Base-by-base conservation (phyloP, 345 rosid species). In the Populus davidiana region DNA sequence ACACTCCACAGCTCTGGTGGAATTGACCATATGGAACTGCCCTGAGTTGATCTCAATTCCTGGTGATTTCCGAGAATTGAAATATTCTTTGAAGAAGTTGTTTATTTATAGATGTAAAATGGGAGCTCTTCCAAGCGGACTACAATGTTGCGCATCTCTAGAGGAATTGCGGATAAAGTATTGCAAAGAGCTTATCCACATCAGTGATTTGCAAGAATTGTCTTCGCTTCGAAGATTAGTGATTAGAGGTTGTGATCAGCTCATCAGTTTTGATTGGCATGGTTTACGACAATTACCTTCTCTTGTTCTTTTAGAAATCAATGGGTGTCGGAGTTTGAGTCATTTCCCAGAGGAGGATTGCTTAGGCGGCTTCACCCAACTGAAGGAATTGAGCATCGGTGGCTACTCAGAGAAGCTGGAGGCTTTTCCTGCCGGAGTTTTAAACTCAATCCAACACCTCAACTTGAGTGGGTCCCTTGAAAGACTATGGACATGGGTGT, bases 331-430 rank as follows among this genome's bases (percentile, higher is more conserved):
- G 17, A 50, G 61, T 20, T 38, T 75, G 50, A 31, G n/a, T 3
- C 5, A 29, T 67, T 66, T 75, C 67, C 41, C 9, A 0, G 16
- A 33, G 6, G 36, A 54, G 35, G 61, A 33, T 7, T 29, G 41
- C 6, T 21, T 69, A 8, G 14, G 10, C 23, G 2, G 29, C 50
- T 50, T 69, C 54, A 11, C 52, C 50, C 71, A 31, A 25, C 56
- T 79, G 69, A 74, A 66, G 56, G 7, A 31, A 10, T 29, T 79
- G 72, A 23, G n/a, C 27, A 29, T 79, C 27, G 77, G 74, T 67
- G 59, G 73, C n/a, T 73, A 54, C 54, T 39, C 66, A 1, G 29
- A 69, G 12, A 33, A 20, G 16, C n/a, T 75, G 31, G 47, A 43
- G 47, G 47, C 47, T 43, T 43, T 43, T 11, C 41, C 1, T 38